Conservation (phyloP, 345 rosid species). For the Corymbia maculata region DNA sequence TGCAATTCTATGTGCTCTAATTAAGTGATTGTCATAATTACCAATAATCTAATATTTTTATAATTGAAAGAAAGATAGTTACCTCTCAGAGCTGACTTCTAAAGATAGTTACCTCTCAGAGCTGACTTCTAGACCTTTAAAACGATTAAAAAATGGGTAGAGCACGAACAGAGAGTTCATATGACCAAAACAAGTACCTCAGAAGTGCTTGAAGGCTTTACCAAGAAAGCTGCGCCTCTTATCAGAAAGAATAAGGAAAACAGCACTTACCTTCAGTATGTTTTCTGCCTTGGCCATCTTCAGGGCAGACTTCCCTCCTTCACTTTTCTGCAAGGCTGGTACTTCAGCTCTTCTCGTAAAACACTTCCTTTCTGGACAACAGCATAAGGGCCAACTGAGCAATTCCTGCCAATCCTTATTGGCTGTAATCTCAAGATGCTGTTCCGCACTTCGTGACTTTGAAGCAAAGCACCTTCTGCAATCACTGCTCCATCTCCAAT, state of each 20-base stretch:
- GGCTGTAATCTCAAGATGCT: conserved; percentile 41
- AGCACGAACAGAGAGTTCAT: background rate
- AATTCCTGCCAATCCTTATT: conserved; percentile 35
- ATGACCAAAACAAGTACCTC: background rate
- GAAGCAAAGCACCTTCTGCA: conserved; percentile 55
- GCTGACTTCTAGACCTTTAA: background rate
- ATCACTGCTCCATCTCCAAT: conserved; percentile 57
- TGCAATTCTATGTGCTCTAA: background rate
- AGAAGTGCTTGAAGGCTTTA: background rate
- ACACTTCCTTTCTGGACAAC: conserved; percentile 54
- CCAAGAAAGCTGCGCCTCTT: background rate
- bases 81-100: background rate
- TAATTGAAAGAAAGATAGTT: background rate
- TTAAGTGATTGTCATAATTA: background rate
- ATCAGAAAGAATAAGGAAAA: background rate
- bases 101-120: background rate
- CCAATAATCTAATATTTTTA: background rate
- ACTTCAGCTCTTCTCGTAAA: conserved; percentile 35
- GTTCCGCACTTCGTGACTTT: conserved; percentile 53
- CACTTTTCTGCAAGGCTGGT: conserved; percentile 38
- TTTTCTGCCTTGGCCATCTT: conserved; percentile 11
- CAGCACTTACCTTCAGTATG: background rate
- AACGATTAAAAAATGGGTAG: background rate
- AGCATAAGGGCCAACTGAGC: conserved; percentile 50
- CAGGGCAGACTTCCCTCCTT: conserved; percentile 14